These are phyloP conservation scores for Cladosporium sp. DNA, from an alignment of 2,329 filamentous ascomycete species.

Conservation along the genomic window DNA sequence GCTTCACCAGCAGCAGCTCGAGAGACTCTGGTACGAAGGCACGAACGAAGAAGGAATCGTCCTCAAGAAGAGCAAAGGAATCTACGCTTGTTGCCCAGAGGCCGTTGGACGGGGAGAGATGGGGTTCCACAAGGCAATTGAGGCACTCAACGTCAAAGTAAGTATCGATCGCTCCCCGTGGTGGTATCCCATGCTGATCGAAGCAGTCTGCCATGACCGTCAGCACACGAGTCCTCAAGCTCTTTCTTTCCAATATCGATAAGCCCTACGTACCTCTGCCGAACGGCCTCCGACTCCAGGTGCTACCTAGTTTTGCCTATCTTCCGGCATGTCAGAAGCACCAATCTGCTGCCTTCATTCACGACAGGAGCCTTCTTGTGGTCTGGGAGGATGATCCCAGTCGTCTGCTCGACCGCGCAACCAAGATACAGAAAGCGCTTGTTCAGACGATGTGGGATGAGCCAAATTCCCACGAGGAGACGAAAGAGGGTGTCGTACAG, in stretches of 20 bases:
- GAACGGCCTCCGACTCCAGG: slow-evolving; percentile 56
- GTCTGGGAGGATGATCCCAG: slow-evolving; percentile 61
- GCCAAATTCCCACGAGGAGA: slow-evolving; percentile 37
- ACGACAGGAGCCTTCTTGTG: slow-evolving; percentile 53
- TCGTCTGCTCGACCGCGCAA: slow-evolving; percentile 49
- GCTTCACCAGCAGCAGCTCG: slow-evolving; percentile 58
- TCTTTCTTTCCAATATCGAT: slow-evolving; percentile 51
- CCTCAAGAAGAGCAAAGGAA: slow-evolving; percentile 48
- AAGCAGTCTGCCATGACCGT: slow-evolving; percentile 61
- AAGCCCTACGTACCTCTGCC: slow-evolving; percentile 54
- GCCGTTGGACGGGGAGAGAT: slow-evolving; percentile 42
- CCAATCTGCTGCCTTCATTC: slow-evolving; percentile 62
- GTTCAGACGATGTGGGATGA: slow-evolving; percentile 57
- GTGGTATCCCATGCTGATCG: background rate
- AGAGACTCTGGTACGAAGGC: slow-evolving; percentile 48
- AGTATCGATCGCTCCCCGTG: slow-evolving; percentile 18
- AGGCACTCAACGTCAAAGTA: slow-evolving; percentile 51
- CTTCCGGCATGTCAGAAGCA: slow-evolving; percentile 59
- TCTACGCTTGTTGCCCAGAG: slow-evolving; percentile 49
- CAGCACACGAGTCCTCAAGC: slow-evolving; percentile 59
- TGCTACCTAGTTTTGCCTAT: slow-evolving; percentile 53
- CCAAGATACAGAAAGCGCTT: slow-evolving; percentile 49
- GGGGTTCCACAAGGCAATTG: slow-evolving; percentile 47
- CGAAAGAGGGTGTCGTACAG: slow-evolving; percentile 37
- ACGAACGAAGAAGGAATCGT: slow-evolving; percentile 48